A percentile compares a stretch with the other conserved stretches of the same genome.
Evolutionary conservation across 306 rosid genomes (phyloP).

Genomic region (Pyrus communis): DNA sequence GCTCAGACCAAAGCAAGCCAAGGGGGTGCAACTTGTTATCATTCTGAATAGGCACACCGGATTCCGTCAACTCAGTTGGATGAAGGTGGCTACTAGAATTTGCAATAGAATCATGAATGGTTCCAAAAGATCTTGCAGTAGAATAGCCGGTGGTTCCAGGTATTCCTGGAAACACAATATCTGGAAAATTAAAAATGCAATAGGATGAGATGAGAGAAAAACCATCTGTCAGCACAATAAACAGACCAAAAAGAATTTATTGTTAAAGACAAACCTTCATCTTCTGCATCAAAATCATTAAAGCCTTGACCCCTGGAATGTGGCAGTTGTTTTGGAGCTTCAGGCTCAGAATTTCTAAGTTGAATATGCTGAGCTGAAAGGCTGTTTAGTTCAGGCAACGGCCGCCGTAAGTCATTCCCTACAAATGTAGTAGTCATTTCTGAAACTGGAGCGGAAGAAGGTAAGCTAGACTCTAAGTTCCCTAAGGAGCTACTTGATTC

Average conservation of each 20-base stretch:
- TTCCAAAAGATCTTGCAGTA: constrained; percentile 23
- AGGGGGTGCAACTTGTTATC: constrained; percentile 49
- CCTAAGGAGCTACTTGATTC: constrained; percentile 20
- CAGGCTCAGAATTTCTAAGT: constrained; percentile 28
- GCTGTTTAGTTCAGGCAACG: constrained; percentile 22
- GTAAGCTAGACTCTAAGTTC: constrained; percentile 20
- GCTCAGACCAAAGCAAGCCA: constrained; percentile 58
- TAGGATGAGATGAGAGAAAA: neutral
- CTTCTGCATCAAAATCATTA: constrained; percentile 29
- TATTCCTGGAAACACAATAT: constrained; percentile 39
- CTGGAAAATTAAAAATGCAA: constrained; percentile 14
- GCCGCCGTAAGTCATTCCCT: constrained; percentile 14
- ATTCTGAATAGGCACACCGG: constrained; percentile 28
- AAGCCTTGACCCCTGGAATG: constrained; percentile 32
- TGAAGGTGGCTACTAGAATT: constrained; percentile 23
- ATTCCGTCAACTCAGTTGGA: constrained; percentile 25
- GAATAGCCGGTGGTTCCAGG: constrained; percentile 27
- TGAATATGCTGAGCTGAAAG: constrained; percentile 28
- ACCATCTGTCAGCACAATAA: neutral
- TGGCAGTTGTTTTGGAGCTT: constrained; percentile 24
- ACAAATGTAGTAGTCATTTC: constrained; percentile 16
- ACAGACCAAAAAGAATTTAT: neutral
- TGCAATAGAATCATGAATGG: constrained; percentile 8
- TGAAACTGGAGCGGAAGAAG: constrained; percentile 21
- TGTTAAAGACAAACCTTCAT: constrained; percentile 36